Base-by-base conservation (phyloP, 1,139 yeast species). In the Debaryomycetaceae sp. region DNA sequence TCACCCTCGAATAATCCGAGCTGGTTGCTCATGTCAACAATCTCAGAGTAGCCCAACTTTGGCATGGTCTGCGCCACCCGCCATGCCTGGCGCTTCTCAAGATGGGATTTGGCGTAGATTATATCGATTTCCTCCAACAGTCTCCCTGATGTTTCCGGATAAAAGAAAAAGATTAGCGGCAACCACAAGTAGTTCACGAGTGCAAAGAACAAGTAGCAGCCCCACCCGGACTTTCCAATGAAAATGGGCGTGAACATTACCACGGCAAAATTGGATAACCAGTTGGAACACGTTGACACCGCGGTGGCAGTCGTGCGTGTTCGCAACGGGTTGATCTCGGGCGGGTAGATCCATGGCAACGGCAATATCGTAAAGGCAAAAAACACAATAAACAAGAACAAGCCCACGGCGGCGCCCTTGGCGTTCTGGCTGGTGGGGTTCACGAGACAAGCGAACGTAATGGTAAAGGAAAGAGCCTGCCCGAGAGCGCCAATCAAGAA, bases 281-380 rank as follows among this genome's bases (percentile, higher is more conserved):
- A 63, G 47, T 63, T 63, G 30, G 68, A 58, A 53, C 68, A 62
- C 16, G 69, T 62, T 15, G 64, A 57, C 13, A 69, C 53, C 22
- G 76, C 78, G 31, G 71, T 57, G 45, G 59, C 76, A 53, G 47
- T 60, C 26, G 77, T 69, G 56, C 80, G 68, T 25, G 74, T 67
- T 45, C 68, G 61, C 47, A 71, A 60, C 8, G 79, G 77, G 45
- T 71, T 65, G 36, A 73, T 69, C 51, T 73, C 81, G 24, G 78
- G 73, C 29, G 77, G 76, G 49, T 69, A 70, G 32, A 73, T 58
- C 67, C 75, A 68, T 38, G 75, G 71, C 52, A 70, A 60, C 25
- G 74, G 76, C 36, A 71, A 60, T 52, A 70, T 67, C 27, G 75
- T 71, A 46, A 68, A 60, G 3, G 75, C 76, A 39, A 71, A 70